Evolutionary conservation across 2,329 filamentous ascomycete species (phyloP), one percentile per base, ranked within the genome.

Genomic region (Trichoderma sp.): DNA sequence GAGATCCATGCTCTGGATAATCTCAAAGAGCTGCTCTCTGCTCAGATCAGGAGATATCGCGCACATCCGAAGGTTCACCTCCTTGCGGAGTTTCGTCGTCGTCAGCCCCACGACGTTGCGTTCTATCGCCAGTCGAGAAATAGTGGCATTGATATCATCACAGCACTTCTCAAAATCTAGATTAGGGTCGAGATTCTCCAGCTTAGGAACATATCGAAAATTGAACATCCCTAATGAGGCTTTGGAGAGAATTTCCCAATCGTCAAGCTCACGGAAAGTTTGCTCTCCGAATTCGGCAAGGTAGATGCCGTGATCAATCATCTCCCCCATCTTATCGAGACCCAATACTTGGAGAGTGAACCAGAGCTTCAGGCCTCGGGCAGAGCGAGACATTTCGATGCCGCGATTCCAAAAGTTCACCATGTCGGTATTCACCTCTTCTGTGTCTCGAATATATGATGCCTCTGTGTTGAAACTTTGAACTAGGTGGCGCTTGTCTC

Each of bases 381-480:
- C 73, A 1, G 75, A 73, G 0, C 74, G 64, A 0, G 74, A 74
- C 6, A 75, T 72, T 43, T 76, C 75, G 60, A 74, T 74, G 5
- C 71, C 73, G 4, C 73, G 73, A 7, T 76, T 75, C 74, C 74
- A 76, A 55, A 75, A 75, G 57, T 76, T 76, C 3, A 74, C 72
- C 0, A 74, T 70, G 2, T 75, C 73, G 4, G 62, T 47, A 13
- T 73, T 73, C 14, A 73, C 73, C 5, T 74, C 74, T 24, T 72
- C 71, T 4, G 74, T 74, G 8, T 76, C 74, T 4, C 72, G 71
- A 1, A 76, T 71, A 49, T 75, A 76, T 10, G 74, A 74, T 0
- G 73, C 74, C 4, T 73, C 72, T 11, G 74, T 74, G 5, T 71
- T 70, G 37, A 76, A 75, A 31, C 73, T 76, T 19, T 71, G 13